Percentiles rank a stretch among this genome's conserved stretches.
Evolutionary conservation across 495 filamentous ascomycete genomes (phyloP).

Genomic region (Cairneyella variabilis): DNA sequence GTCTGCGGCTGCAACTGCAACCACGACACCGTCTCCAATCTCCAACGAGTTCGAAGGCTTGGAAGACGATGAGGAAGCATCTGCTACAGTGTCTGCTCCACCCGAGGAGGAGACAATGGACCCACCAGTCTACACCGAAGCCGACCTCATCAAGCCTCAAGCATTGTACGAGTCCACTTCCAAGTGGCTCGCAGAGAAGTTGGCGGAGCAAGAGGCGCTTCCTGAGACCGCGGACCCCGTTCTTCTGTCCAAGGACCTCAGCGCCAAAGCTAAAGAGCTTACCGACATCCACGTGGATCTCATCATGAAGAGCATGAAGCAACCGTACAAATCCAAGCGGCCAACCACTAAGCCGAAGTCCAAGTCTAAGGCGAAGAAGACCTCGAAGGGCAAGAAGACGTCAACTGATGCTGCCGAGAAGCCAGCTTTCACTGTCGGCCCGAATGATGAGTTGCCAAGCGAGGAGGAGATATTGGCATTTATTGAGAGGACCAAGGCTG

Average conservation of each 20-base stretch:
- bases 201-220: slow-evolving; percentile 64
- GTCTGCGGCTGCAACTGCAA: slow-evolving; percentile 36
- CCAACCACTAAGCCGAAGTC: slow-evolving; percentile 38
- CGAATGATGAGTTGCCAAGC: slow-evolving; percentile 14
- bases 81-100: slow-evolving; percentile 36
- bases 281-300: slow-evolving; percentile 65
- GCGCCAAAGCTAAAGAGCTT: slow-evolving; percentile 55
- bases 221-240: slow-evolving; percentile 65
- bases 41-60: slow-evolving; percentile 57
- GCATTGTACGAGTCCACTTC: slow-evolving; percentile 40
- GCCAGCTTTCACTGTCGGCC: slow-evolving; percentile 11
- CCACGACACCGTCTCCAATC: slow-evolving; percentile 37
- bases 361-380: slow-evolving; percentile 40
- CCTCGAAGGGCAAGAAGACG: slow-evolving; percentile 37
- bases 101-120: slow-evolving; percentile 34
- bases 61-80: slow-evolving; percentile 52
- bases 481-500: slow-evolving; percentile 6
- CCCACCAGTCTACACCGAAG: slow-evolving; percentile 52
- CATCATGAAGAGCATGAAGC: slow-evolving; percentile 65
- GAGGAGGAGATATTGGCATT: slow-evolving; percentile 25
- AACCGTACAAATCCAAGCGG: slow-evolving; percentile 51
- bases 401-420: slow-evolving; percentile 16
- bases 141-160: slow-evolving; percentile 58
- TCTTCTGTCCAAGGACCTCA: slow-evolving; percentile 62
- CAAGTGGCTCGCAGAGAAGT: slow-evolving; percentile 66